Evolutionary conservation across 179 eudicot genomes (phyloP), one percentile per base, ranked within the genome.

Genomic region (Heliamphora pulchella): DNA sequence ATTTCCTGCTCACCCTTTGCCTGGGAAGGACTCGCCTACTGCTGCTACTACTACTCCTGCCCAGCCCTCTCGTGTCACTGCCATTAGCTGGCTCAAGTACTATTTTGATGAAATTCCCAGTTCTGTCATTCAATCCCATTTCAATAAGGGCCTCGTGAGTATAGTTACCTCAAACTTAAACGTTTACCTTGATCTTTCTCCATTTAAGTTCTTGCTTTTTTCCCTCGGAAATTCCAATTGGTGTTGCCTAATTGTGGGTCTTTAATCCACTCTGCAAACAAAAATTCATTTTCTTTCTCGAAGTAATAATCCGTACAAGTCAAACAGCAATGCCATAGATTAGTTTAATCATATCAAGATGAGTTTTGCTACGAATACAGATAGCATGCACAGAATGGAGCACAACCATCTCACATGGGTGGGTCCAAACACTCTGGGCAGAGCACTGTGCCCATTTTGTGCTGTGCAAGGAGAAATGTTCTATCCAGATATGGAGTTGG

Each of bases 61-160:
- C 68, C 11, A 65, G 71, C 46, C 80, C 41, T 57, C 79, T 5
- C 92, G 83, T 76, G 88, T 90, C 50, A 91, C 98, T 78, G 98
- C 96, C 3, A 90, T 93, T 79, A 91, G 89, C 69, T 95, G 98
- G 98, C 85, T 95, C 82, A 93, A 93, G 87, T 93, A 91, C 55
- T 93, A 93, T 74, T 92, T 95, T 78, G 89, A 87, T 69, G 94
- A 87, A 78, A 86, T 92, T 3, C 80, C 80, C 65, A 87, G 83
- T 65, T 68, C 84, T 54, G 87, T 85, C 66, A 84, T 93, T 67
- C 97, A 93, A 74, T 86, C 86, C 66, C 98, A 89, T 82, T 95
- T 95, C 69, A 88, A 81, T 72, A 90, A 93, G 74, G 98, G 94
- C 81, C 98, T 93, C 70, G 98, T 95, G 67, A 84, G 97, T 92